Conservation (phyloP, 148 eudicot species). For the Rhododendron kiyosumense region DNA sequence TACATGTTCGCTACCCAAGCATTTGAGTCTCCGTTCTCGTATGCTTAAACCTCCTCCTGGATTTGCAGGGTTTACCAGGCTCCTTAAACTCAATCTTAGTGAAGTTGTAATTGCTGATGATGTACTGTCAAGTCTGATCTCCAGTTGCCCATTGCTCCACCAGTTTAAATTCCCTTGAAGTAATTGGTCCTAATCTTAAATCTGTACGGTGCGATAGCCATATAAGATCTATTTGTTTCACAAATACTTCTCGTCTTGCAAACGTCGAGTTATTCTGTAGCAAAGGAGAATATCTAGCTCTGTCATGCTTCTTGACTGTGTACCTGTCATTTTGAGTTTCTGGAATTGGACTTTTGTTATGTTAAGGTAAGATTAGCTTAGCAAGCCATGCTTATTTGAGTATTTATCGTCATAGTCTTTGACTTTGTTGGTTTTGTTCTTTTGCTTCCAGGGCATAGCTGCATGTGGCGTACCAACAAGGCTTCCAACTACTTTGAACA, state of each 20-base stretch:
- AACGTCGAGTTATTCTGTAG: not conserved
- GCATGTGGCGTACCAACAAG: not conserved
- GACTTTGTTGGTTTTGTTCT: not conserved
- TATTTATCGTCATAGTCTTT: not conserved
- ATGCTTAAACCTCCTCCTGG: too few relatives aligned
- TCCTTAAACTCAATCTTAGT: too few relatives aligned
- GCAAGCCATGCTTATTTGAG: not conserved
- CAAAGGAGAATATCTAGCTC: not conserved
- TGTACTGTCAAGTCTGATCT: not conserved
- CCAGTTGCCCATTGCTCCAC: constrained; percentile 4
- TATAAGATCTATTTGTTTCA: not conserved
- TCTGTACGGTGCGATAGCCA: not conserved
- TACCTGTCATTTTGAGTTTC: not conserved
- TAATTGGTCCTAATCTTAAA: not conserved
- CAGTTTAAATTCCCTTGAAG: not conserved
- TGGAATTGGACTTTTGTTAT: not conserved
- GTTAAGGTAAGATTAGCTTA: not conserved
- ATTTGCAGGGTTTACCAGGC: too few relatives aligned
- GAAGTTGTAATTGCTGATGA: not conserved
- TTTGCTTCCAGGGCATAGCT: not conserved
- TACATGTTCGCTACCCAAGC: too few relatives aligned
- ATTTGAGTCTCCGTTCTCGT: too few relatives aligned
- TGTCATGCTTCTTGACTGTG: not conserved
- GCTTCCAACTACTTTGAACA: not conserved
- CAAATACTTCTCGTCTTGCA: not conserved